These are phyloP conservation scores for Berberis thunbergii DNA, from an alignment of 164 flowering plant genomes.

Conservation along the genomic window DNA sequence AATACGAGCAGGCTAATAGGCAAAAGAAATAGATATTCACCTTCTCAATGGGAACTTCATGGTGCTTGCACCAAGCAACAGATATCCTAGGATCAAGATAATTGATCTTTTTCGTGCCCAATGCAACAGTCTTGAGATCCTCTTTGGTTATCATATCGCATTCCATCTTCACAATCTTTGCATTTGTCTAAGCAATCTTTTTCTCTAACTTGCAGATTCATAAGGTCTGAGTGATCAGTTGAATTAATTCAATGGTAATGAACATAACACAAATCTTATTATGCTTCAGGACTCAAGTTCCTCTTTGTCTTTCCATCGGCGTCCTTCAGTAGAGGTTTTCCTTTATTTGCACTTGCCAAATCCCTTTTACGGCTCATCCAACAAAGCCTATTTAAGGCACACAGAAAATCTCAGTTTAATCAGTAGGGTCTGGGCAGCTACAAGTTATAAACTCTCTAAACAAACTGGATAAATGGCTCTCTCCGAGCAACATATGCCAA, in stretches of 20 bases:
- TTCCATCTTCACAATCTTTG: conserved; percentile 77
- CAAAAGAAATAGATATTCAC: conserved; percentile 19
- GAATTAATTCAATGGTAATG: background rate
- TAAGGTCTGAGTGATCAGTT: background rate
- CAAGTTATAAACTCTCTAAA: too few relatives aligned
- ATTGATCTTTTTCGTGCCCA: conserved; percentile 94
- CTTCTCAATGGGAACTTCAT: conserved; percentile 98
- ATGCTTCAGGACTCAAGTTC: conserved; percentile 81
- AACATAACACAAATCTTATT: conserved; percentile 15
- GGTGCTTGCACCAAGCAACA: conserved; percentile 99
- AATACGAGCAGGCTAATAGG: background rate
- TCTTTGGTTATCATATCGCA: conserved; percentile 69
- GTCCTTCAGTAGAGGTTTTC: conserved; percentile 75
- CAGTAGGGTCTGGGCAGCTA: too few relatives aligned
- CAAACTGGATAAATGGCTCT: too few relatives aligned
- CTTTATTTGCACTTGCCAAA: conserved; percentile 77
- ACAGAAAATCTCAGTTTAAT: too few relatives aligned
- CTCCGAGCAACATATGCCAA: too few relatives aligned
- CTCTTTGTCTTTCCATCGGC: conserved; percentile 75
- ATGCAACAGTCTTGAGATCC: conserved; percentile 84
- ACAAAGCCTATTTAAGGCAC: conserved; percentile 28
- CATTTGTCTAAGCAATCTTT: conserved; percentile 64
- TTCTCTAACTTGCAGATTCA: conserved; percentile 48
- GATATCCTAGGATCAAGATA: conserved; percentile 95
- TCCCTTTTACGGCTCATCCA: conserved; percentile 62